Evolutionary conservation across 495 filamentous ascomycete genomes (phyloP), one percentile per base, ranked within the genome.

Genomic region (Lasiosphaeris hirsuta): DNA sequence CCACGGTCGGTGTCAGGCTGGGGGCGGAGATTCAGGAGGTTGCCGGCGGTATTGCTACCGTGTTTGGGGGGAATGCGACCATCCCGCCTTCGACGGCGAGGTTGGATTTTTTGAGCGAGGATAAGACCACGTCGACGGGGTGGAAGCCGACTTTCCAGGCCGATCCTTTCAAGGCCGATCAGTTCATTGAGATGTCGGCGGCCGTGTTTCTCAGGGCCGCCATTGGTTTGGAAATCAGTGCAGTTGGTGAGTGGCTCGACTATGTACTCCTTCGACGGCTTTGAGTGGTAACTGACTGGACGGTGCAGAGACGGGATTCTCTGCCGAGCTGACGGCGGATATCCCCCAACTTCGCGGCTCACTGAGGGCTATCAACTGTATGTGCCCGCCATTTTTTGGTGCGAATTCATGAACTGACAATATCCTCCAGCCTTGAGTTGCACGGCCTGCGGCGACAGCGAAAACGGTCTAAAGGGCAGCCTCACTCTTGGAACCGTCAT

Each of bases 221-320:
- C 7, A 30, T 64, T 3, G 62, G 62, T n/a, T 10, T 64, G 34
- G 62, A 64, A 19, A 49, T 63, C 17, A 60, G 53, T 30, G 61
- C 47, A 39, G 40, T 63, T 19, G 60, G 60, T 62, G 36, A 50
- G 51, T 61, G 2, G 9, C 13, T 15, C 2, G 10, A 6, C 5
- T 39, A 4, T 10, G 2, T 18, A 13, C 38, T 4, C 18, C 19
- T 18, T 36, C 10, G 33, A 9, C 2, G 3, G 19, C 23, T 18
- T 42, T 37, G 38, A 53, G 8, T 40, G 8, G 7, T n/a, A 19
- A 15, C 18, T 39, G 13, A 45, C 39, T 40, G 17, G 46, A 14
- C 17, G 7, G 10, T 14, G 7, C 15, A 61, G 54, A 62, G 13
- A 56, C 49, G 0, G 60, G 60, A 10, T 51, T 63, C 4, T 19